Conservation (phyloP, 164 flowering plant species). For the Houttuynia cordata region DNA sequence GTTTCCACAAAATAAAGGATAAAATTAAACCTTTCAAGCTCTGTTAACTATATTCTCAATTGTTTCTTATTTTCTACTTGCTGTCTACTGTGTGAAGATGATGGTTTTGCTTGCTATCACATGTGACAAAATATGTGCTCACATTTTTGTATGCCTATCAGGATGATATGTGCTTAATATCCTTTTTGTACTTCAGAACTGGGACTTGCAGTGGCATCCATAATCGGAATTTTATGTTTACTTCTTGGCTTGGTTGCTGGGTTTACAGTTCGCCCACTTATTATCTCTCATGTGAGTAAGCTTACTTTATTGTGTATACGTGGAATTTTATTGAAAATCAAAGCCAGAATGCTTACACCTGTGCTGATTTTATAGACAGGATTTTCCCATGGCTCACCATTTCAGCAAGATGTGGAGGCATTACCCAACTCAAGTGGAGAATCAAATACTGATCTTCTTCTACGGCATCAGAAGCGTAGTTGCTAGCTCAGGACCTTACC, state of each 20-base stretch:
- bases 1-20: too few species aligned
- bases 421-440: slow-evolving; percentile 64
- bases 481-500: slow-evolving; percentile 39
- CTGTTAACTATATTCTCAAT: too few species aligned
- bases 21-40: too few species aligned
- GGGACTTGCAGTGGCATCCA: slow-evolving; percentile 17
- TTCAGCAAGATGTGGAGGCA: slow-evolving; percentile 60
- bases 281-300: slow-evolving; percentile 43
- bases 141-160: too few species aligned
- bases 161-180: background rate
- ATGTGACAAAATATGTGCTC: too few species aligned
- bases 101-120: too few species aligned
- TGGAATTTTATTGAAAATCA: background rate
- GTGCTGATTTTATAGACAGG: slow-evolving; percentile 50
- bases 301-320: background rate
- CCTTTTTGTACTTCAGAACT: slow-evolving; percentile 23
- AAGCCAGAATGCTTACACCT: slow-evolving; percentile 7
- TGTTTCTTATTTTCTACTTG: too few species aligned
- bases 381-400: slow-evolving; percentile 11
- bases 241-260: slow-evolving; percentile 36
- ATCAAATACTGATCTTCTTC: slow-evolving; percentile 40
- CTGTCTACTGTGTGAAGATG: too few species aligned
- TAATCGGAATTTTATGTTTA: slow-evolving; percentile 38
- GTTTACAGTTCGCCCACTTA: slow-evolving; percentile 32
- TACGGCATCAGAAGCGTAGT: slow-evolving; percentile 67